Base-by-base conservation (phyloP, 2,329 filamentous ascomycete species). In the Tricladium varicosporioides region DNA sequence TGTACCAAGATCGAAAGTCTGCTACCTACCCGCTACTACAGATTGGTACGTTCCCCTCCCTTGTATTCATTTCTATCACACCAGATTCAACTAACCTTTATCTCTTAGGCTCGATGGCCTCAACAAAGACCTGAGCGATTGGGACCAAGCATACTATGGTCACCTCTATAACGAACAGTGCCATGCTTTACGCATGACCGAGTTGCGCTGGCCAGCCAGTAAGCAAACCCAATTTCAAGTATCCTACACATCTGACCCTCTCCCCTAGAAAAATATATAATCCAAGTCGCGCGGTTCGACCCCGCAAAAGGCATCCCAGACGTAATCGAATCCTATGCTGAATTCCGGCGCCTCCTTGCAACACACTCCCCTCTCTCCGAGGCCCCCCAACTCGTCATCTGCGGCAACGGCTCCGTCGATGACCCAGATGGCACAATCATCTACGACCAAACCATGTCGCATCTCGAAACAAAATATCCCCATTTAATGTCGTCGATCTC, bases 261-360 rank as follows among this genome's bases (percentile, higher is more conserved):
- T 57, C 57, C 1, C 48, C 56, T 56, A 76, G 80, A 86, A 63
- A 81, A 86, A 67, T 94, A 92, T 71, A 90, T 94, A 64, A 80
- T 88, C 5, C 90, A 94, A 69, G 83, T 93, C 22, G 88, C 90
- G 1, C 86, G 90, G 16, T 94, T 94, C 69, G 90, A 94, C 63
- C 90, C 90, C 0, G 85, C 89, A 48, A 94, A 93, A 74, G 90
- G 90, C 8, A 91, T 93, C 44, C 84, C 87, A 0, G 87, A 89
- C 51, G 87, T 92, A 7, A 81, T 94, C 56, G 84, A 88, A 60
- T 82, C 87, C 0, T 94, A 92, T 61, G 87, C 85, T 43, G 84
- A 88, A 66, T 88, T 93, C 69, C 82, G 86, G 46, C 79, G 81
- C 54, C 76, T 79, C 5, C 81, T 86, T 51, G 78, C 86, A 53